Base-by-base conservation (phyloP, 805 yeast species). In the Candida boleticola region DNA sequence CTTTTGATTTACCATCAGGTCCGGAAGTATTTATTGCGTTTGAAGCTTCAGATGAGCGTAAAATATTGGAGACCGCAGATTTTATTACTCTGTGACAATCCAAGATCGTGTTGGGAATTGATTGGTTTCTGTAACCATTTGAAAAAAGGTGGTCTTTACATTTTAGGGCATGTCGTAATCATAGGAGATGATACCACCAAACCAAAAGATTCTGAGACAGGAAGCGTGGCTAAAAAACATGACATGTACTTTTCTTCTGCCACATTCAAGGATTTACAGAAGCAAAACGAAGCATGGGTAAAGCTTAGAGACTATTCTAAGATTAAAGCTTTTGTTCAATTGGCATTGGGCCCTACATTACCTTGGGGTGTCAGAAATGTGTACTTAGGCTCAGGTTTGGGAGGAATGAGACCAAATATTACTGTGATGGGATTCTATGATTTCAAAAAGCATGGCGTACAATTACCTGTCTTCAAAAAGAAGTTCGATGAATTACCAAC, bases 61-160 rank as follows among this genome's bases (percentile, higher is more conserved):
- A 93, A 93, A 64, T 93, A 90, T 60, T 93, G 99, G 99, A 74
- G 99, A 52, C 99, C 99, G 0, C 99, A 93, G 61, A 83, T 93
- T 30, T 68, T 93, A 45, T 64, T 93, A 23, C 66, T 93, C 26
- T 92, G 90, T 31, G 98, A 93, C 55, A 86, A 89, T 52, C 98
- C 99, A 0, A 70, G 96, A 47, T 82, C 95, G 0, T 77, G 90
- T 23, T 92, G 97, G 97, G 87, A 85, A 51, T 68, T 93, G 48
- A 90, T 93, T 45, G 82, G 85, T 11, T 93, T 93, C 55, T 93
- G 99, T 66, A 93, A 93, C 57, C 89, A 89, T 60, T 68, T 93
- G 64, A 93, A 93, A 58, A 93, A 93, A 60, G 99, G 99, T 35
- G 98, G 98, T 0, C 68, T 93, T 4, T 92, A 92, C 54, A 80